These are phyloP conservation scores for Athelia sp. DNA, from an alignment of 1,284 basidiomycete genomes.

Conservation along the genomic window DNA sequence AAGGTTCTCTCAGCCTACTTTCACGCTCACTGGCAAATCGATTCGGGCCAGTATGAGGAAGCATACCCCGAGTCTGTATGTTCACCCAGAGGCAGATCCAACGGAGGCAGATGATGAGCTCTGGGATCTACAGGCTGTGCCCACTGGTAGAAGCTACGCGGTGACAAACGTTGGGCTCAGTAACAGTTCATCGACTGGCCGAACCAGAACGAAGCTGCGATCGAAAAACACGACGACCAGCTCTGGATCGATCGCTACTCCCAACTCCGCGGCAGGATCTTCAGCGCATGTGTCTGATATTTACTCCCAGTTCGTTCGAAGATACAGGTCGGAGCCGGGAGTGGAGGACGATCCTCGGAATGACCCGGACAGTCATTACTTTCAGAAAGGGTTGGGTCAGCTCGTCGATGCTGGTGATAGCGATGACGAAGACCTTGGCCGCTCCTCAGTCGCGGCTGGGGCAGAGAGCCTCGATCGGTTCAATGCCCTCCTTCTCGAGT, in stretches of 20 bases:
- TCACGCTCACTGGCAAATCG: neutral
- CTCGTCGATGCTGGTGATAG: constrained; percentile 70
- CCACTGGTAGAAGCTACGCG: constrained; percentile 14
- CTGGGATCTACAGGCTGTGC: constrained; percentile 34
- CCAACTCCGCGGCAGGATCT: neutral
- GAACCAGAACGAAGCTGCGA: constrained; percentile 25
- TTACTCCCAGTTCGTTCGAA: constrained; percentile 72
- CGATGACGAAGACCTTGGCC: constrained; percentile 63
- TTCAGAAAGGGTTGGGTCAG: constrained; percentile 66
- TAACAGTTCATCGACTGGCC: constrained; percentile 19
- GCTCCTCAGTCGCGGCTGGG: constrained; percentile 31
- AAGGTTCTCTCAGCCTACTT: no score
- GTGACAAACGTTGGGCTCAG: constrained; percentile 13
- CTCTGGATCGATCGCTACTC: constrained; percentile 5
- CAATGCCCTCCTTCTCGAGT: constrained; percentile 50
- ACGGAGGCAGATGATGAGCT: constrained; percentile 41
- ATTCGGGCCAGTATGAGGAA: constrained; percentile 25
- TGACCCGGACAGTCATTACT: constrained; percentile 73
- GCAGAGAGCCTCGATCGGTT: constrained; percentile 48
- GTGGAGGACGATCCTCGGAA: constrained; percentile 61
- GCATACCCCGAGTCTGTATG: constrained; percentile 63
- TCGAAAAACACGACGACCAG: constrained; percentile 18
- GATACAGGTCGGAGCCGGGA: constrained; percentile 58
- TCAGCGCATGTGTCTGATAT: constrained; percentile 43
- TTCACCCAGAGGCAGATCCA: constrained; percentile 54